Evolutionary conservation across 2,329 filamentous ascomycete genomes (phyloP).

Genomic region (Lachnellula hyalina): DNA sequence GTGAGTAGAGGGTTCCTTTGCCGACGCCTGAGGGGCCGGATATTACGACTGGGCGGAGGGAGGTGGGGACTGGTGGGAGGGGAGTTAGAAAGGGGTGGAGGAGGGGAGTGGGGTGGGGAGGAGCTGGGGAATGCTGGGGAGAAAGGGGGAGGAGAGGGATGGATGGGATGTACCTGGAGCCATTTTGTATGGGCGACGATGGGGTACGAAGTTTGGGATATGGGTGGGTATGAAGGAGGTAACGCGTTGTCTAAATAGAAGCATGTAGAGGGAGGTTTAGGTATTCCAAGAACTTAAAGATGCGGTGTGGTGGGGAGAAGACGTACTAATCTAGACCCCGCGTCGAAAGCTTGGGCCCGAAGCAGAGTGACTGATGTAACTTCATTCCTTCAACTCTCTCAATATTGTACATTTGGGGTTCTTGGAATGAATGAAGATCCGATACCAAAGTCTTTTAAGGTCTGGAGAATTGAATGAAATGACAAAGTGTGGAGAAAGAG

Average conservation of each 20-base stretch:
- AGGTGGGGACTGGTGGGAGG: constrained; percentile 9
- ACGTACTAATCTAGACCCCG: too few relatives aligned
- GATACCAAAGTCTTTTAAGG: too few relatives aligned
- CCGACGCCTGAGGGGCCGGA: constrained; percentile 75
- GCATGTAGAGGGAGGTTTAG: not conserved
- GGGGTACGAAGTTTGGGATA: constrained; percentile 13
- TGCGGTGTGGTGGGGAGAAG: not conserved
- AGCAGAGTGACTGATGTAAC: too few relatives aligned
- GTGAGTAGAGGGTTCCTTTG: constrained; percentile 74
- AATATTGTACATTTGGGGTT: too few relatives aligned
- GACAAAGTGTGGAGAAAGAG: too few relatives aligned
- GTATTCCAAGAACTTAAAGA: not conserved
- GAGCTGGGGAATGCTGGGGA: constrained; percentile 1
- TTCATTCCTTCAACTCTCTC: too few relatives aligned
- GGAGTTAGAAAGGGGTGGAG: constrained; percentile 3
- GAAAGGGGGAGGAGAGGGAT: constrained; percentile 9
- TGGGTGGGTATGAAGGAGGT: constrained; percentile 16
- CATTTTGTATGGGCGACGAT: constrained; percentile 23
- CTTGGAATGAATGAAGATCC: too few relatives aligned
- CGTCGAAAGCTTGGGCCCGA: too few relatives aligned
- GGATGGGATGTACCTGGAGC: constrained; percentile 26
- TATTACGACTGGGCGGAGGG: constrained; percentile 63
- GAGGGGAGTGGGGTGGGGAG: too few relatives aligned
- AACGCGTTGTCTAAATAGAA: constrained; percentile 13
- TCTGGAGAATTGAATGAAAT: too few relatives aligned